Percentiles rank a stretch among this genome's conserved stretches.
Conservation (phyloP, 768 basidiomycete species). For the Auriscalpium vulgare region DNA sequence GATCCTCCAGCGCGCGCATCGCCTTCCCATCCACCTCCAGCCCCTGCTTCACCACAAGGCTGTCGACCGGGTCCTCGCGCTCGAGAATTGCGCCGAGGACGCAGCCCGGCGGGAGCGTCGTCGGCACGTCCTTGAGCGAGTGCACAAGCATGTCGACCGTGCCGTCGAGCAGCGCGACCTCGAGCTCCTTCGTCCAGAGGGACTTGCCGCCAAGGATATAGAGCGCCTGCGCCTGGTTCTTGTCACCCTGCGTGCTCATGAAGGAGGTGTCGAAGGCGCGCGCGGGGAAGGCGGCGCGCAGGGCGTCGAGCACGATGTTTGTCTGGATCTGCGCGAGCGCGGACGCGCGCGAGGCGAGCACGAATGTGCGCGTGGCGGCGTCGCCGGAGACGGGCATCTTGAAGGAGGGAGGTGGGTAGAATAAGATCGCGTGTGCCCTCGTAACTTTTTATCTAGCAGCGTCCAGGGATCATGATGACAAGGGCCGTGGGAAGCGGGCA, state of each 20-base stretch:
- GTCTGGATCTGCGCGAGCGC: slow-evolving; percentile 90
- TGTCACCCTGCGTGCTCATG: slow-evolving; percentile 76
- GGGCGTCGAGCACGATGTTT: slow-evolving; percentile 60
- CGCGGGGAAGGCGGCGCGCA: slow-evolving; percentile 49
- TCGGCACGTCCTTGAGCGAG: slow-evolving; percentile 90
- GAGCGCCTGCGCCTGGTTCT: slow-evolving; percentile 79
- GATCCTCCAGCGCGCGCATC: slow-evolving; percentile 70
- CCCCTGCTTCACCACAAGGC: slow-evolving; percentile 78
- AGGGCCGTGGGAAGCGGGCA: not conserved
- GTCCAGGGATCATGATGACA: too few relatives aligned
- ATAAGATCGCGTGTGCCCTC: not conserved
- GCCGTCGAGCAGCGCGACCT: slow-evolving; percentile 66
- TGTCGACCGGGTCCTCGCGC: slow-evolving; percentile 85
- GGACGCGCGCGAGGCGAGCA: slow-evolving; percentile 79
- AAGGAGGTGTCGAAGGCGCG: slow-evolving; percentile 43
- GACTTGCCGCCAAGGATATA: slow-evolving; percentile 89
- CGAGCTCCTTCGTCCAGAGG: slow-evolving; percentile 95
- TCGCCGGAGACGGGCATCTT: not conserved
- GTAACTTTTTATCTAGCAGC: too few relatives aligned
- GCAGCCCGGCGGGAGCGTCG: slow-evolving; percentile 76
- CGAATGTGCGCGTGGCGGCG: slow-evolving; percentile 39
- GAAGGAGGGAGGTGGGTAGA: not conserved
- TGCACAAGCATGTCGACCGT: slow-evolving; percentile 91
- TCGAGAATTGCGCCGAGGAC: slow-evolving; percentile 78
- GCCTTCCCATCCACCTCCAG: slow-evolving; percentile 17